Percentiles rank a stretch among this genome's conserved stretches.
phyloP scores from a whole-genome alignment of 768 basidiomycete species.

The Dacryopinax primogenitus region DNA sequence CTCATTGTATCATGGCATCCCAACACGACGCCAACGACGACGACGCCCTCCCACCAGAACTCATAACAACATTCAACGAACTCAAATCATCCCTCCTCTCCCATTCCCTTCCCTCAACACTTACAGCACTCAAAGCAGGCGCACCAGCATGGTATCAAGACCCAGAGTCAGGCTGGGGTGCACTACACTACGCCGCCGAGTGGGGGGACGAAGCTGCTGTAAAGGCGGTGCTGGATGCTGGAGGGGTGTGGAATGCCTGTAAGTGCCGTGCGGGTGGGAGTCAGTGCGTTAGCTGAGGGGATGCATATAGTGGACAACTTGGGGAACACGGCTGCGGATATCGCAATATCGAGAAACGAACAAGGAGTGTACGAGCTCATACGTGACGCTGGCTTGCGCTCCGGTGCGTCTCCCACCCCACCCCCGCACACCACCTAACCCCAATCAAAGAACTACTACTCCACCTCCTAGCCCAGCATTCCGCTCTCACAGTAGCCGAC shows the following conservation, averaged over 20 bases:
- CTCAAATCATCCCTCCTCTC: neutral
- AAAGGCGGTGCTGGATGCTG: constrained; percentile 55
- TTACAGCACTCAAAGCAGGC: neutral
- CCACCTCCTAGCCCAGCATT: constrained; percentile 42
- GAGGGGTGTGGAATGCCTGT: constrained; percentile 88
- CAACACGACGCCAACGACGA: too few species aligned
- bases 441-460: constrained; percentile 33
- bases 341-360: constrained; percentile 78
- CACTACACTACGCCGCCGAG: constrained; percentile 78
- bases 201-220: constrained; percentile 52
- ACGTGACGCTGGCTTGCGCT: constrained; percentile 83
- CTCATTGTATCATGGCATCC: too few species aligned
- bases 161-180: constrained; percentile 60
- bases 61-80: neutral
- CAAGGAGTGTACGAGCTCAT: constrained; percentile 58
- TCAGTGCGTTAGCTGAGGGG: constrained; percentile 15
- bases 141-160: constrained; percentile 88
- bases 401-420: constrained; percentile 42
- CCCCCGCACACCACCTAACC: constrained; percentile 8
- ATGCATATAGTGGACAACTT: constrained; percentile 51
- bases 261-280: constrained; percentile 20
- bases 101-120: neutral
- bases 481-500: constrained; percentile 41
- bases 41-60: too few species aligned
- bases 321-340: constrained; percentile 75